Conservation (phyloP, 805 yeast genomes). For the Barnettozyma wickerhamii region DNA sequence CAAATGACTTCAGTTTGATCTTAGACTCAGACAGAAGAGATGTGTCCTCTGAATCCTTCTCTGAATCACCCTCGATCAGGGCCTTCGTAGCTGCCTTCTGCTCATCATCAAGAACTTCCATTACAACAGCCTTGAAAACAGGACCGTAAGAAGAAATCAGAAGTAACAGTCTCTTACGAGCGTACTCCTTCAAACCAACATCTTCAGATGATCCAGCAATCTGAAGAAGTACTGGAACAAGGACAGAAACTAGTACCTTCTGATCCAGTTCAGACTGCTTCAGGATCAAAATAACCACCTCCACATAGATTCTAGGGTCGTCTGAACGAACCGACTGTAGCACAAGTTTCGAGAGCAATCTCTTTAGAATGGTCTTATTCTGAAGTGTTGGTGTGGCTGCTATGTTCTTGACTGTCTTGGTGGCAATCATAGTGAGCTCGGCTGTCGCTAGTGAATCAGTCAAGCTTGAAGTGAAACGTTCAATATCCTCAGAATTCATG, state of each 20-base stretch:
- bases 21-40: slow-evolving; percentile 27
- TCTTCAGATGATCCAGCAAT: no score
- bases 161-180: slow-evolving; percentile 43
- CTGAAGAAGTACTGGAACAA: slow-evolving; percentile 36
- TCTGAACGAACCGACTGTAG: slow-evolving; percentile 23
- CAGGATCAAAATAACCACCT: slow-evolving; percentile 21
- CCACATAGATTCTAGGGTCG: slow-evolving; percentile 28
- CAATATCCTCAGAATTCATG: slow-evolving; percentile 34
- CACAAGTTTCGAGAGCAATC: slow-evolving; percentile 43
- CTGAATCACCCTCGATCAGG: slow-evolving; percentile 34
- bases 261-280: slow-evolving; percentile 12
- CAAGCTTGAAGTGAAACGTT: slow-evolving; percentile 31
- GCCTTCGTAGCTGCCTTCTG: slow-evolving; percentile 40
- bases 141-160: slow-evolving; percentile 44
- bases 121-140: slow-evolving; percentile 46
- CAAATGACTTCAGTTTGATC: slow-evolving; percentile 51
- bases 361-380: slow-evolving; percentile 36
- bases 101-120: slow-evolving; percentile 30
- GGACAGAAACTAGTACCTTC: slow-evolving; percentile 26
- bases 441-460: slow-evolving; percentile 31
- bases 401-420: slow-evolving; percentile 62
- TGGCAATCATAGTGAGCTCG: slow-evolving; percentile 36
- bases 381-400: slow-evolving; percentile 30
- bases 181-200: slow-evolving; percentile 24
- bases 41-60: slow-evolving; percentile 11